Percentiles rank a stretch among this genome's conserved stretches.
These are phyloP conservation scores for Backusella circina DNA, from an alignment of 192 early-diverging fungal species.

Conservation along the genomic window DNA sequence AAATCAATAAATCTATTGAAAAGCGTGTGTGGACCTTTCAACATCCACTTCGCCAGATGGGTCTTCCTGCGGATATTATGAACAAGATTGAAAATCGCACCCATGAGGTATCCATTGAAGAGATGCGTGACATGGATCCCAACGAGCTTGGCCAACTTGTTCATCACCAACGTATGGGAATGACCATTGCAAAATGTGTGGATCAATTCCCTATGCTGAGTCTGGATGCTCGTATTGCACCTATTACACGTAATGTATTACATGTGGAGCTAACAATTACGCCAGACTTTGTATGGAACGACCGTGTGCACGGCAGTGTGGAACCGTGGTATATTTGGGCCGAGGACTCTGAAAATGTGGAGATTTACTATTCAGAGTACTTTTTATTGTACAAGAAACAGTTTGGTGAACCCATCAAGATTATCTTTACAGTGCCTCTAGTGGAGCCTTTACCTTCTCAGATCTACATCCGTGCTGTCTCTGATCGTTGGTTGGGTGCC, in stretches of 20 bases:
- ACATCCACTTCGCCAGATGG: slow-evolving; percentile 90
- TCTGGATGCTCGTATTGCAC: slow-evolving; percentile 78
- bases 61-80: slow-evolving; percentile 83
- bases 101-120: slow-evolving; percentile 83
- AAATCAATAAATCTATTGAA: slow-evolving; percentile 96
- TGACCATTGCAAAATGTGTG: slow-evolving; percentile 67
- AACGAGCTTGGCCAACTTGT: slow-evolving; percentile 87
- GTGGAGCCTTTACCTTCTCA: slow-evolving; percentile 89
- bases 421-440: slow-evolving; percentile 88
- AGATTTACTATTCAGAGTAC: slow-evolving; percentile 93
- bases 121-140: slow-evolving; percentile 84
- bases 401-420: slow-evolving; percentile 61
- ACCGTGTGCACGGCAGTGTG: slow-evolving; percentile 82
- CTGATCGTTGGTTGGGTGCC: slow-evolving; percentile 94
- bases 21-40: slow-evolving; percentile 94
- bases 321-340: slow-evolving; percentile 98
- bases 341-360: slow-evolving; percentile 83
- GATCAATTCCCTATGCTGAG: slow-evolving; percentile 83
- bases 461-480: slow-evolving; percentile 89
- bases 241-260: slow-evolving; percentile 93
- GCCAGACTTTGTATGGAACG: slow-evolving; percentile 93
- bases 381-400: slow-evolving; percentile 73
- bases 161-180: slow-evolving; percentile 75
- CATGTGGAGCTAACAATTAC: slow-evolving; percentile 75
- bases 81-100: slow-evolving; percentile 73